Evolutionary conservation across 345 rosid species (phyloP).

Genomic region (Streptanthus diversifolius): DNA sequence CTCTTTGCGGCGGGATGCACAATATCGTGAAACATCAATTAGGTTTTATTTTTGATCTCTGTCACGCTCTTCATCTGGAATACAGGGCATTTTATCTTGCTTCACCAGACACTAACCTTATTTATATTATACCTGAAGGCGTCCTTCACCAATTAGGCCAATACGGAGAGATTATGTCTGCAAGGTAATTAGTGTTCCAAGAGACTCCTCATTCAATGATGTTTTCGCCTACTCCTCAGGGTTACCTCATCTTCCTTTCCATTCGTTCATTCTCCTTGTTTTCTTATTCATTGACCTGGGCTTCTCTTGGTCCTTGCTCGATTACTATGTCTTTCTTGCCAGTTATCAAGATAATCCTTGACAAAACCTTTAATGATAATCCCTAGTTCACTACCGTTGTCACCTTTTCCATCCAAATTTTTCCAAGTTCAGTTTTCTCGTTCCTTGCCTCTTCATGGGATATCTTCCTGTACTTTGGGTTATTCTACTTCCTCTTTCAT

Average conservation of each 20-base stretch:
- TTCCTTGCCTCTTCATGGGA: not conserved
- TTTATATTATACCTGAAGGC: constrained; percentile 99
- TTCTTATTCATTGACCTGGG: constrained; percentile 20
- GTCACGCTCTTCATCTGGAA: constrained; percentile 64
- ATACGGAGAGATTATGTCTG: constrained; percentile 95
- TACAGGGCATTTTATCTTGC: constrained; percentile 52
- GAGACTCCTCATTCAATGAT: constrained; percentile 53
- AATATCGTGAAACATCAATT: constrained; percentile 69
- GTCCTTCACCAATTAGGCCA: constrained; percentile 82
- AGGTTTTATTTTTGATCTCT: constrained; percentile 88
- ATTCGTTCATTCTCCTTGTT: constrained; percentile 16
- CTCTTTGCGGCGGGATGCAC: constrained; percentile 71
- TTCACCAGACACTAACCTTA: constrained; percentile 63
- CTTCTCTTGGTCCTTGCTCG: not conserved
- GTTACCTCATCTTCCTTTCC: constrained; percentile 27
- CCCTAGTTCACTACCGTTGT: not conserved
- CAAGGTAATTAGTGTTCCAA: constrained; percentile 76
- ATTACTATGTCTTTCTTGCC: not conserved
- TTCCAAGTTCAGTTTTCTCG: constrained; percentile 13
- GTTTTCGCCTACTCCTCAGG: constrained; percentile 37
- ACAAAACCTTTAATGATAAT: not conserved
- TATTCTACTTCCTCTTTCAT: not conserved
- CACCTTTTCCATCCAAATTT: not conserved
- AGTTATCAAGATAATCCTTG: not conserved
- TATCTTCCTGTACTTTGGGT: constrained; percentile 1